A percentile compares a stretch with the other conserved stretches of the same genome.
Conservation (phyloP, 257 asterid genomes). For the Solanum paucissectum region DNA sequence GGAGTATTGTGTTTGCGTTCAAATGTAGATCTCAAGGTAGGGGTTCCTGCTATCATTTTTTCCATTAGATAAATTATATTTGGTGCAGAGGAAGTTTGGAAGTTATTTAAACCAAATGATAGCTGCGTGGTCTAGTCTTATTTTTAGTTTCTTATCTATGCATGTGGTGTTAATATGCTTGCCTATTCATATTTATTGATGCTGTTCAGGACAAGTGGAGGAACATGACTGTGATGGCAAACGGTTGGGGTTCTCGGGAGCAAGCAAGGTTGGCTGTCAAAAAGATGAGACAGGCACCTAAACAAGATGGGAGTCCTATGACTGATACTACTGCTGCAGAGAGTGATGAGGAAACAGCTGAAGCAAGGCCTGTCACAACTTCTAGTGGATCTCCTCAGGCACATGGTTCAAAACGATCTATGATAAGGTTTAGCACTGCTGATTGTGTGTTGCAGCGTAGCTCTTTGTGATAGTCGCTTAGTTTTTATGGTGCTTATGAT, state of each 20-base stretch:
- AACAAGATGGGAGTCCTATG: constrained; percentile 53
- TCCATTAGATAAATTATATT: neutral
- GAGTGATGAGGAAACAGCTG: constrained; percentile 63
- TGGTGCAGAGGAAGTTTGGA: neutral
- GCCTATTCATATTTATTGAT: constrained; percentile 8
- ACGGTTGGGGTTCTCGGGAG: constrained; percentile 88
- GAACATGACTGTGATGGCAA: constrained; percentile 96
- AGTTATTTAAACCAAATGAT: neutral
- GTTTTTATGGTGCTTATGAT: neutral
- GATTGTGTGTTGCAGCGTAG: neutral
- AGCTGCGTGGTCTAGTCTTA: neutral
- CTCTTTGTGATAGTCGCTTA: neutral
- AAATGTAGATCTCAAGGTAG: constrained; percentile 95
- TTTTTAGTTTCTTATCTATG: neutral
- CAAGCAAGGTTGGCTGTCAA: constrained; percentile 67
- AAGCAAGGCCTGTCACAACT: constrained; percentile 41
- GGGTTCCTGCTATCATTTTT: neutral
- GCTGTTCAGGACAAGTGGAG: constrained; percentile 88
- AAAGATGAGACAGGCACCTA: constrained; percentile 48
- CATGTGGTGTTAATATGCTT: neutral
- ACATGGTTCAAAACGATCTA: constrained; percentile 69
- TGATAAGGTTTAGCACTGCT: constrained; percentile 50
- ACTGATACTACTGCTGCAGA: constrained; percentile 29
- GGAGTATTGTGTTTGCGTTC: constrained; percentile 68
- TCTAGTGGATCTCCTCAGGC: constrained; percentile 67